phyloP scores from a whole-genome alignment of 768 basidiomycete species.

The Boletus rubropictus region DNA sequence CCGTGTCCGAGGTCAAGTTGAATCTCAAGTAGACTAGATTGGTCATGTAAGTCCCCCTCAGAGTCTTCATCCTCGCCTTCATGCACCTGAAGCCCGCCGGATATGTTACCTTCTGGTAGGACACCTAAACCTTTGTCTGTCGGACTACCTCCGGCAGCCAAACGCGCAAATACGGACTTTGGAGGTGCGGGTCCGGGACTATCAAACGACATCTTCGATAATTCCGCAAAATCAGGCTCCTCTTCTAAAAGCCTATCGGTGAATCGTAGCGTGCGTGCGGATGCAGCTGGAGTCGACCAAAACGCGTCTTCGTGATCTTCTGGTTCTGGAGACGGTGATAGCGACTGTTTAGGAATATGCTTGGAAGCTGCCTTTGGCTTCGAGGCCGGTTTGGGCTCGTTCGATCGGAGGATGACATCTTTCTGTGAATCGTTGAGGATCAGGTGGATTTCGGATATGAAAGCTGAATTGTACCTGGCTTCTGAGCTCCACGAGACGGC shows the following conservation, averaged over 20 bases:
- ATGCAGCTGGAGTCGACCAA: slow-evolving; percentile 55
- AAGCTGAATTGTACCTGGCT: slow-evolving; percentile 30
- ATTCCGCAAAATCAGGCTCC: slow-evolving; percentile 50
- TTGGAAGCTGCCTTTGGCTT: slow-evolving; percentile 12
- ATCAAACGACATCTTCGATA: slow-evolving; percentile 42
- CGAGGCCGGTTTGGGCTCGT: slow-evolving; percentile 8
- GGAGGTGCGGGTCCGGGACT: slow-evolving; percentile 37
- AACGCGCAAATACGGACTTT: slow-evolving; percentile 25
- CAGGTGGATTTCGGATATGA: not conserved
- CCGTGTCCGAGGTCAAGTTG: slow-evolving; percentile 6
- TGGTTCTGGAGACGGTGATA: slow-evolving; percentile 20
- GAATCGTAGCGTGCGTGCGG: slow-evolving; percentile 56
- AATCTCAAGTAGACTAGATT: slow-evolving; percentile 10
- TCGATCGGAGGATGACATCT: slow-evolving; percentile 23
- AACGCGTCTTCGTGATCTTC: slow-evolving; percentile 50
- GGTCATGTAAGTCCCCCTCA: slow-evolving; percentile 8
- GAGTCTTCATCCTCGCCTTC: slow-evolving; percentile 1
- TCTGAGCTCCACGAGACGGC: slow-evolving; percentile 37
- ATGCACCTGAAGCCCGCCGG: slow-evolving; percentile 2
- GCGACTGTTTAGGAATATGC: slow-evolving; percentile 8
- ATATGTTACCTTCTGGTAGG: slow-evolving; percentile 4
- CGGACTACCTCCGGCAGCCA: slow-evolving; percentile 12
- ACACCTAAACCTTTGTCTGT: slow-evolving; percentile 4
- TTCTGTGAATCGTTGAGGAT: slow-evolving; percentile 18
- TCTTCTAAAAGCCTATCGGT: slow-evolving; percentile 61